Base-by-base conservation (phyloP, 73 alveolate genomes). In the Paramecium tetraurelia region DNA sequence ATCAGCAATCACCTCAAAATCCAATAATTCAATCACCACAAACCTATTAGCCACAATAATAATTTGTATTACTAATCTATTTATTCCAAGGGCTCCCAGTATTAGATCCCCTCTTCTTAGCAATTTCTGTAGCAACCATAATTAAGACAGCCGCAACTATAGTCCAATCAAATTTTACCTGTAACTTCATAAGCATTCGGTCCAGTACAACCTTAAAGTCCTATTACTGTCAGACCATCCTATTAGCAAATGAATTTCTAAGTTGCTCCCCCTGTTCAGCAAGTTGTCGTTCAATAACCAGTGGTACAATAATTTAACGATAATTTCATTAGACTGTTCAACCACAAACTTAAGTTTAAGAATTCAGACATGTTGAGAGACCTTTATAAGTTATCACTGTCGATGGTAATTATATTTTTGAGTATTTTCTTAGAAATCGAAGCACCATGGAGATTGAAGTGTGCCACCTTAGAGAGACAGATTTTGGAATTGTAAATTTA, bases 391-490 rank as follows among this genome's bases (percentile, higher is more conserved):
- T 72, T 12, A 72, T 72, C 3, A 72, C 86, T 18, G 59, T 72
- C 0, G 86, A 72, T 36, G 86, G 86, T 72, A 72, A 72, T 36
- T 10, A 72, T 36, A 12, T 31, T 27, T 0, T 24, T 68, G 29
- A 35, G 1, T 36, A 7, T 72, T 48, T 36, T 72, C 14, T n/a
- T 2, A 80, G 90, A 80, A 46, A 80, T 80, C 38, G 90, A 80
- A 80, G 90, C 76, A 1, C 90, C 90, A 2, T 80, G 90, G 90
- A 80, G 90, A 80, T 41, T 80, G 24, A 80, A 80, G 31, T 80
- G 90, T 80, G 90, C 90, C 21, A 80, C 90, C 0, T 41, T 80
- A 4, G 90, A 80, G 38, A 80, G 90, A 80, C 24, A 80, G 33
- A 80, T 80, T 20, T 48, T 80, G 16, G 90, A 80, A 44, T 48